Evolutionary conservation across 306 rosid species (phyloP), one percentile per base, ranked within the genome.

Genomic region (Lathyrus sativus): DNA sequence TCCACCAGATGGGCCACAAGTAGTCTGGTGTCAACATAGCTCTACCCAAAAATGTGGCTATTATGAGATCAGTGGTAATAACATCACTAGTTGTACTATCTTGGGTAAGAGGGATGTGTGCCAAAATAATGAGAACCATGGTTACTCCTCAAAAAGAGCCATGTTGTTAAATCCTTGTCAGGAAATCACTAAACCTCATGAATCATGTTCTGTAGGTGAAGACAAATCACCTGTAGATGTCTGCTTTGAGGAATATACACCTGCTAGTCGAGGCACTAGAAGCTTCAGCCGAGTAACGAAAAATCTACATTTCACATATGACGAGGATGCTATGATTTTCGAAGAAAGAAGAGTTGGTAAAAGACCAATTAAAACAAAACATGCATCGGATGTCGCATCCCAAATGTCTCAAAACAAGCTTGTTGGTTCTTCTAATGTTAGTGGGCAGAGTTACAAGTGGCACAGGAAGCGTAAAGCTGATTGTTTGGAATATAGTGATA

Each of bases 11-110:
- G 90, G 88, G 77, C 78, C 82, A 60, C 79, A 75, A 56, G 79
- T 88, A 63, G 78, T 79, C 63, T 88, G 96, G 97, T 85, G 95
- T 75, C 80, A 71, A 7, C 91, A 84, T 76, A 86, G 85, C 76
- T 90, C 96, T 56, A 76, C 80, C 70, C 82, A 73, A 71, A 90
- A 65, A 81, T 90, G 96, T 65, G 96, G 96, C 60, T 93, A 93
- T 80, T 93, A 93, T 73, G 98, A 93, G 82, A 84, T 88, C 66
- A 62, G 76, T 41, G 81, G 87, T 67, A 85, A 72, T 62, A 45
- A 66, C 72, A 51, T 45, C 19, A 62, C 67, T 68, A 35, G 39
- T 35, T 67, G 71, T 67, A 62, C 58, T 71, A 61, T 71, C 22
- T 72, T 42, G 54, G 77, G 83, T 38, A 90, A 83, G 75, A 87